These are phyloP conservation scores for Wallacemonas sp. DNA, from an alignment of 208 protist species.

Conservation along the genomic window DNA sequence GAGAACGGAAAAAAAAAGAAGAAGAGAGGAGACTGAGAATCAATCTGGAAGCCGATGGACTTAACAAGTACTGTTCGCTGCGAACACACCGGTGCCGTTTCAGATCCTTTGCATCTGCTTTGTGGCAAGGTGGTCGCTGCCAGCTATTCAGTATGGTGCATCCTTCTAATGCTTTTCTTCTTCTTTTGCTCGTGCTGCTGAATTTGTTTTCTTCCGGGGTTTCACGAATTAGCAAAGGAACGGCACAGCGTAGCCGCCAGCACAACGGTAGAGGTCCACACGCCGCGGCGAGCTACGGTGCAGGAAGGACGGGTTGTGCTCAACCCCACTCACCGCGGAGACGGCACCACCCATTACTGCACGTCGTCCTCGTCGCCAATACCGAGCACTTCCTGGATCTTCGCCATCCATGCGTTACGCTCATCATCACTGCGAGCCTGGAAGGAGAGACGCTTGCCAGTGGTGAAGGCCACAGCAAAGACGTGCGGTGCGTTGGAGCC, in stretches of 20 bases:
- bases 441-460: conserved; percentile 70
- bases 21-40: conserved; percentile 13
- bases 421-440: conserved; percentile 64
- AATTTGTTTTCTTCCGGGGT: too few species aligned
- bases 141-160: too few species aligned
- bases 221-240: too few species aligned
- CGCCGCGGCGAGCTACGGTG: too few species aligned
- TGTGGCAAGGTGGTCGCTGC: too few species aligned
- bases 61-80: too few species aligned
- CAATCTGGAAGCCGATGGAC: conserved; percentile 6
- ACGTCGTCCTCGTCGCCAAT: conserved; percentile 65
- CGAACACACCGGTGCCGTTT: neutral
- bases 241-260: too few species aligned
- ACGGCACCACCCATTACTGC: neutral
- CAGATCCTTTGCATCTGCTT: conserved; percentile 1
- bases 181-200: too few species aligned
- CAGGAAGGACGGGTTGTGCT: too few species aligned
- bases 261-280: too few species aligned
- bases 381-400: conserved; percentile 80
- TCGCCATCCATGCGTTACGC: conserved; percentile 75
- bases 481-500: conserved; percentile 67
- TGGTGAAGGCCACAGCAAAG: conserved; percentile 80
- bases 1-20: neutral
- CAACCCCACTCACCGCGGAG: too few species aligned
- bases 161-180: too few species aligned